Conservation (phyloP, 768 basidiomycete species). For the Aureoboletus auriporus region DNA sequence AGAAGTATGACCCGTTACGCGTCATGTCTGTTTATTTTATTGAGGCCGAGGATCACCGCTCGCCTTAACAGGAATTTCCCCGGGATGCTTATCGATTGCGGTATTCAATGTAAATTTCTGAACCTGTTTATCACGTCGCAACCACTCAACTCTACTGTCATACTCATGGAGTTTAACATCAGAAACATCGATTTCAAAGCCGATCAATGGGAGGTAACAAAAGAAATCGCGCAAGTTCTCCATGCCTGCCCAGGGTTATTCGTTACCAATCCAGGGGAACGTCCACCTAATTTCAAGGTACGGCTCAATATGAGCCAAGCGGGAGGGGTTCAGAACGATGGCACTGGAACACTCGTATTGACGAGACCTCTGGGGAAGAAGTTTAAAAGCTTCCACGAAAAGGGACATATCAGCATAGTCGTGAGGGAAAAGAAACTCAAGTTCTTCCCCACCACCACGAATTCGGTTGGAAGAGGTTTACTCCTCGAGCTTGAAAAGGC, state of each 20-base stretch:
- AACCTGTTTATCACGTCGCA: no score
- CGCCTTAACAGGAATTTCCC: slow-evolving; percentile 5
- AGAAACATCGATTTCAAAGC: slow-evolving; percentile 34
- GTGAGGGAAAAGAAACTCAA: slow-evolving; percentile 40
- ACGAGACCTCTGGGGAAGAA: slow-evolving; percentile 34
- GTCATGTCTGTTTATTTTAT: no score
- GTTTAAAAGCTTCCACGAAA: slow-evolving; percentile 43
- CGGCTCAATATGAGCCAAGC: slow-evolving; percentile 44
- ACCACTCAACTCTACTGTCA: not conserved
- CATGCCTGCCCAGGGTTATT: slow-evolving; percentile 38
- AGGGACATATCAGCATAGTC: slow-evolving; percentile 36
- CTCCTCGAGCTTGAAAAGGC: slow-evolving; percentile 46
- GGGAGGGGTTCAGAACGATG: slow-evolving; percentile 56
- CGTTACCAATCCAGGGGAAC: slow-evolving; percentile 18
- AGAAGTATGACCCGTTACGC: no score
- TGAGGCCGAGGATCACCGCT: slow-evolving; percentile 4
- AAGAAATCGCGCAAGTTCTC: slow-evolving; percentile 45
- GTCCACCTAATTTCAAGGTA: slow-evolving; percentile 58
- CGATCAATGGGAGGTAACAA: slow-evolving; percentile 53
- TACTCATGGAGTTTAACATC: slow-evolving; percentile 38
- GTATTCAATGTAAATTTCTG: no score
- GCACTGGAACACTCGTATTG: slow-evolving; percentile 37
- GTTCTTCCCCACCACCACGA: slow-evolving; percentile 15
- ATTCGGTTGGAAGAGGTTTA: slow-evolving; percentile 9
- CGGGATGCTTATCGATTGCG: slow-evolving; percentile 6